Percentiles rank a stretch among this genome's conserved stretches.
Evolutionary conservation across 163 green algal genomes (phyloP).

Genomic region (Coccomyxa subellipsoidea): DNA sequence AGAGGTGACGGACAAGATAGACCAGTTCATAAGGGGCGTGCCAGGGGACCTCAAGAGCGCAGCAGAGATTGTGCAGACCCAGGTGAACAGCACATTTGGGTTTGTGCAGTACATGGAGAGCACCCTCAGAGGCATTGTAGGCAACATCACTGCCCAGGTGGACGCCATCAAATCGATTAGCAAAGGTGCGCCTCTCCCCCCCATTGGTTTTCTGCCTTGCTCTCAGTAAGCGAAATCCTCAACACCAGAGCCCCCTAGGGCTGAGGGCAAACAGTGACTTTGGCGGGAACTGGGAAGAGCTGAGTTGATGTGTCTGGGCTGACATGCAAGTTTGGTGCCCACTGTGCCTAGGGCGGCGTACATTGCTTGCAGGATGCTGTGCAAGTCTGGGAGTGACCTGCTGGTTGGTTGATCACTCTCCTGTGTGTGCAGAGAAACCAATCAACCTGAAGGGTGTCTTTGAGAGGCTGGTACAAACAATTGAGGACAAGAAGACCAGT

Average conservation of each 20-base stretch:
- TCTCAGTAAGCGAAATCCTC: too few species aligned
- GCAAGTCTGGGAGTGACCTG: too few species aligned
- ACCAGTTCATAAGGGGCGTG: background rate
- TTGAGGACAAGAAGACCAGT: background rate
- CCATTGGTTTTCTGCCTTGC: too few species aligned
- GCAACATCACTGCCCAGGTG: background rate
- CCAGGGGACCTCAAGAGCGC: background rate
- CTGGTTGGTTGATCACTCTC: too few species aligned
- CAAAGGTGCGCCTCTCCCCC: background rate
- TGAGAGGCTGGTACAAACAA: background rate
- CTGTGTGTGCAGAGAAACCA: background rate
- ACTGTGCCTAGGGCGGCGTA: too few species aligned
- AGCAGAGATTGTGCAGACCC: background rate
- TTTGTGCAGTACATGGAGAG: constrained; percentile 3
- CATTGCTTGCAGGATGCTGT: too few species aligned
- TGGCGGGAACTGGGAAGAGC: too few species aligned
- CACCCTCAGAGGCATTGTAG: background rate
- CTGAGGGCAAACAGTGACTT: too few species aligned
- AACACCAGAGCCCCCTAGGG: too few species aligned
- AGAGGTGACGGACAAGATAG: background rate
- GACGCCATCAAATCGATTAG: background rate
- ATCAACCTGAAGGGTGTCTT: background rate
- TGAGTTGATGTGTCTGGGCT: too few species aligned
- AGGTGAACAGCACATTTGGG: background rate
- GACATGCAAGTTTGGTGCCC: too few species aligned